Evolutionary conservation across 2,329 filamentous ascomycete species (phyloP), one percentile per base, ranked within the genome.

Genomic region (Stylonectria norvegica): DNA sequence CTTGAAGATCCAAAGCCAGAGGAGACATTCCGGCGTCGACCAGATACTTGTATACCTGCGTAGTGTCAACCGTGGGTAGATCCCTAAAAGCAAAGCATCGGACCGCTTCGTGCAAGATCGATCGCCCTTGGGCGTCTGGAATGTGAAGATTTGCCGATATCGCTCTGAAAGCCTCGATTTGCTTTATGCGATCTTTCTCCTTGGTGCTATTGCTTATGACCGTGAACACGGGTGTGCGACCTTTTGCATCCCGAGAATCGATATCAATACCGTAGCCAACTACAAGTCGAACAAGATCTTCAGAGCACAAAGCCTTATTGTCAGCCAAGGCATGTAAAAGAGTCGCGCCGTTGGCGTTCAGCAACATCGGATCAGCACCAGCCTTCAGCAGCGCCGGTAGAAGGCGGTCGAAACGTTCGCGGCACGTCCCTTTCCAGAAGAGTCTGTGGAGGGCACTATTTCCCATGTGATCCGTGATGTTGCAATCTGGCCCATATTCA

Each of bases 31-130:
- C 44, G 10, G 23, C 38, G 8, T 48, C 31, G 30, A 45, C 4
- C 6, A 51, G 36, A 6, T 41, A 34, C n/a, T 34, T 30, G 20
- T 48, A 48, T 5, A 10, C 9, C n/a, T n/a, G n/a, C n/a, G n/a
- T n/a, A n/a, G n/a, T n/a, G n/a, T n/a, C n/a, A n/a, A n/a, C n/a
- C n/a, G n/a, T n/a, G n/a, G n/a, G n/a, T n/a, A n/a, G n/a, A n/a
- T n/a, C n/a, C n/a, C n/a, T n/a, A n/a, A n/a, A n/a, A n/a, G 20
- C 20, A 19, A 25, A 12, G 10, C 9, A 12, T 20, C 36, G 20
- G 7, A 48, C 20, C 7, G 32, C 33, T 14, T 50, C 40, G 14
- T 50, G 41, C 4, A 50, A 40, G 12, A 50, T 31, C 8, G 41
- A 45, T 6, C 38, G 38, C 1, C 48, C 48, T 10, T 27, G 5